Evolutionary conservation across 2,329 filamentous ascomycete genomes (phyloP).

Genomic region (Talaromyces piceae): DNA sequence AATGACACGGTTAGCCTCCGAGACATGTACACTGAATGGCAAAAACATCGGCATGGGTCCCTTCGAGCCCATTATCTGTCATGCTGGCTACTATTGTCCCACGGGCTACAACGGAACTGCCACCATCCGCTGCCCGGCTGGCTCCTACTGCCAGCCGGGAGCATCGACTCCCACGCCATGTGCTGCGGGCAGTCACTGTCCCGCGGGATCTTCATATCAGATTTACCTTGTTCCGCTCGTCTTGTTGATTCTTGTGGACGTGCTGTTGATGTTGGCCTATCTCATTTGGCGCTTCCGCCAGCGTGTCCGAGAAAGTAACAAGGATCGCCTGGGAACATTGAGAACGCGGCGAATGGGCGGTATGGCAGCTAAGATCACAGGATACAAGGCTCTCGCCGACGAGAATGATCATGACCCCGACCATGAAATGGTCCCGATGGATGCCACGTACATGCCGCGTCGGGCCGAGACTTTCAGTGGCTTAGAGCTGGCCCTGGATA

Average conservation of each 20-base stretch:
- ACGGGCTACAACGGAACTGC: background rate
- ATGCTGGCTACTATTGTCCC: slow-evolving; percentile 6
- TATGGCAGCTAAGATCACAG: slow-evolving; percentile 3
- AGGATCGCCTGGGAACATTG: background rate
- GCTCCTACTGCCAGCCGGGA: slow-evolving; percentile 7
- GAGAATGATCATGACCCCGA: background rate
- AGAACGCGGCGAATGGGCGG: background rate
- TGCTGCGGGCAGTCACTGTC: slow-evolving; percentile 2
- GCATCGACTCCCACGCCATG: slow-evolving; percentile 4
- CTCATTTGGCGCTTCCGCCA: slow-evolving; percentile 1
- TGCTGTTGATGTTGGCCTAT: background rate
- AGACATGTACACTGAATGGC: slow-evolving; percentile 3
- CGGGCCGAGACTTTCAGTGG: slow-evolving; percentile 6
- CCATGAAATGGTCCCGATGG: slow-evolving; percentile 1
- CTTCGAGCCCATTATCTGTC: slow-evolving; percentile 6
- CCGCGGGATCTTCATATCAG: slow-evolving; percentile 1
- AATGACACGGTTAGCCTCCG: background rate
- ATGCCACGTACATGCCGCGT: background rate
- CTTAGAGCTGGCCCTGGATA: slow-evolving; percentile 1
- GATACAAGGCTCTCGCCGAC: slow-evolving; percentile 5
- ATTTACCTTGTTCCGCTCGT: slow-evolving; percentile 3
- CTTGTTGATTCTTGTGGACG: slow-evolving; percentile 2
- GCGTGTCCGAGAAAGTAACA: slow-evolving; percentile 4
- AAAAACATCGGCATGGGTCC: slow-evolving; percentile 5
- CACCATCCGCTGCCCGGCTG: background rate